Evolutionary conservation across 2,329 filamentous ascomycete genomes (phyloP), one percentile per base, ranked within the genome.

Genomic region (Simplicillium sp.): DNA sequence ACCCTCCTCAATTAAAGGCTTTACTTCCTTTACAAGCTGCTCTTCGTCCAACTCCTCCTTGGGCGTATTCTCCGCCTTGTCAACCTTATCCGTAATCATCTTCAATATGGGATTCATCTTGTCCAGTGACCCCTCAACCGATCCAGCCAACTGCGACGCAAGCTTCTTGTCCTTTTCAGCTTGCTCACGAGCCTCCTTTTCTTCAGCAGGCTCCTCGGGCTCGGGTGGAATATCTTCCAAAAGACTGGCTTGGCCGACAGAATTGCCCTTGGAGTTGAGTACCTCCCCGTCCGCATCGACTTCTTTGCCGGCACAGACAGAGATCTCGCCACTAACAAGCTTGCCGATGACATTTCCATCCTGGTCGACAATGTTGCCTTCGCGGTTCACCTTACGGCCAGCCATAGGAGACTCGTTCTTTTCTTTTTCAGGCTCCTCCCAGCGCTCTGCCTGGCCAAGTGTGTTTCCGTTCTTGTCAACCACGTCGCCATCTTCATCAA

Each of bases 1-100:
- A 37, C 82, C 88, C 60, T 95, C 84, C 60, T 95, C 88, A 54
- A 96, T 87, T 12, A 95, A 73, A 1, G 89, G 89, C 62, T 83
- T 86, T 53, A 95, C 87, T 43, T 88, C 75, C 58, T 85, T 79
- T 54, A 96, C 88, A 5, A 95, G 77, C 50, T 85, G 76, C 55
- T 96, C 87, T 59, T 96, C 89, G 54, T 96, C 87, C 17, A 90
- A 80, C 52, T 95, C 87, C 4, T 94, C 86, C 62, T 87, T 84
- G 34, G 84, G 82, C 20, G 83, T 86, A 48, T 79, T 77, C 60
- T 95, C 86, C 20, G 85, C 87, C 41, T 71, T 72, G 52, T 94
- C 85, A 53, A 94, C 84, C 64, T 82, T 75, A 77, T 88, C 82
- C 4, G 78, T 84, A 60, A 95, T 95, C 68, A 87, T 76, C 65